Base-by-base conservation (phyloP, 2,329 filamentous ascomycete genomes). In the Didymosphaeria variabile region DNA sequence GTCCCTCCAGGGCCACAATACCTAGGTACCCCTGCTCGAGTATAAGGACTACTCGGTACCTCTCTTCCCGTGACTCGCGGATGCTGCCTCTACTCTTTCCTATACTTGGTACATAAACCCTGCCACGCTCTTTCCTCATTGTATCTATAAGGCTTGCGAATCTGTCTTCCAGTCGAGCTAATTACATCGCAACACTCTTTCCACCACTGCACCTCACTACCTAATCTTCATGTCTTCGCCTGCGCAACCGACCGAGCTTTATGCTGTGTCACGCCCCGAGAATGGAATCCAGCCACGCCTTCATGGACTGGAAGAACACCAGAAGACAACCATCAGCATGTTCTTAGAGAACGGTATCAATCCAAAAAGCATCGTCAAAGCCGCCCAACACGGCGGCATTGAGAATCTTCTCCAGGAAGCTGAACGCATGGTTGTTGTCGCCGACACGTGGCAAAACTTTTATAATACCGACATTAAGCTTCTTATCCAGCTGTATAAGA, bases 261-360 rank as follows among this genome's bases (percentile, higher is more conserved):
- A 21, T 23, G 13, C 29, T 13, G n/a, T 13, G 31, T 1, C 19
- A 4, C 31, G 7, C 15, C 23, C 23, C 15, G 15, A 13, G 2
- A 29, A 9, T n/a, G 17, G 23, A 9, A 4, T 1, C 12, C 45
- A 47, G 23, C 23, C 21, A 4, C 45, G 29, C 23, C 13, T n/a
- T 6, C 45, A 47, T 29, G 36, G 26, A 12, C 47, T 50, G 21
- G 15, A 50, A 5, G 32, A 52, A 21, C 32, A 52, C 19, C 49
- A 52, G 23, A 40, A 23, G 32, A 40, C 49, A n/a, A 26, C 49
- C 49, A 52, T 52, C 49, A 52, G n/a, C 19, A 52, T 52, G 49
- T 52, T 52, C 32, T 7, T 5, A 8, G 32, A 52, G 31, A 21
- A 38, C 32, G 31, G 31, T 17, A 40, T 52, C 19, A 19, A 40